phyloP scores from a whole-genome alignment of 495 filamentous ascomycete species.

The Acidomyces sp. region DNA sequence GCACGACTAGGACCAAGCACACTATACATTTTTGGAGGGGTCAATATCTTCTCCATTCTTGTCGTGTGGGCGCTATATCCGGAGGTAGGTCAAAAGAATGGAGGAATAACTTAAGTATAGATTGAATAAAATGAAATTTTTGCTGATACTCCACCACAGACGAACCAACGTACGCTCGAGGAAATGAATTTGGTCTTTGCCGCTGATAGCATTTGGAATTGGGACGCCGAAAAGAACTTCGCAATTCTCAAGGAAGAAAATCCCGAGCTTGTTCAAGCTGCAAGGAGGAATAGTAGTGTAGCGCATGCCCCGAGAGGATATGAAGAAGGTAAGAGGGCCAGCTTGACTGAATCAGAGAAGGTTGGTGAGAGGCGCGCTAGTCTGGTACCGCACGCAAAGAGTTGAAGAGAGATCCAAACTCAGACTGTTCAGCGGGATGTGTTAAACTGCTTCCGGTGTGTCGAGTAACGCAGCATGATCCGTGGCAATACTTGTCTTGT shows the following conservation, averaged over 20 bases:
- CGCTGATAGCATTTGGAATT: conserved; percentile 21
- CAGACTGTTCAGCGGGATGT: too few species aligned
- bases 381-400: too few species aligned
- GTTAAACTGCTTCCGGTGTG: too few species aligned
- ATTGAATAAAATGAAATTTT: conserved; percentile 10
- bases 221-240: conserved; percentile 28
- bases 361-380: too few species aligned
- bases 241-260: conserved; percentile 15
- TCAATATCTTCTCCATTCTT: conserved; percentile 21
- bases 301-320: too few species aligned
- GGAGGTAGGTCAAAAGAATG: conserved; percentile 21
- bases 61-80: conserved; percentile 34
- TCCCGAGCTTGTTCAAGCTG: conserved; percentile 3
- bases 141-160: conserved; percentile 6
- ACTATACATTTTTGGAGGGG: conserved; percentile 32
- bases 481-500: too few species aligned
- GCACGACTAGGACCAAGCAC: conserved; percentile 23
- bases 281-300: too few species aligned
- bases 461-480: too few species aligned
- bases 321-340: too few species aligned
- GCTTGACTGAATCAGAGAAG: too few species aligned
- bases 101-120: conserved; percentile 20
- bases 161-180: conserved; percentile 33
- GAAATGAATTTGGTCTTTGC: conserved; percentile 35
- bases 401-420: too few species aligned